Evolutionary conservation across 148 eudicot genomes (phyloP), one percentile per base, ranked within the genome.

Genomic region (Vaccinium myrtillus): DNA sequence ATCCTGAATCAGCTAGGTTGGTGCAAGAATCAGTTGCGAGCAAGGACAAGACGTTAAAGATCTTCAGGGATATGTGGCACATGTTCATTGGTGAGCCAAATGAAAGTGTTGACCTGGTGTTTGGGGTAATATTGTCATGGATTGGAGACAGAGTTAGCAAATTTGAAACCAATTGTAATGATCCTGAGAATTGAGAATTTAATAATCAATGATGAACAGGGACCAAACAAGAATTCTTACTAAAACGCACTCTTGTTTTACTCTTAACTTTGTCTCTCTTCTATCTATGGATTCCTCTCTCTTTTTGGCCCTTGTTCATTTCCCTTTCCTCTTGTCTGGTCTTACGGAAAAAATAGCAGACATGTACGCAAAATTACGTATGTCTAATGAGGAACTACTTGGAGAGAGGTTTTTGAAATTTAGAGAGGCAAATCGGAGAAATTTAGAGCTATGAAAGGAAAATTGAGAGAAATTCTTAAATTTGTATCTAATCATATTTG

Each of bases 81-180:
- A 87, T 80, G 78, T 78, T 87, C 86, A 89, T 91, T 43, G 93
- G 93, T n/a, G 93, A 91, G 48, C 90, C 90, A 21, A 86, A 87
- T 69, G 90, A 89, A 15, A 83, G 69, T 30, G 91, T 81, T 36
- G 90, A 89, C 49, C 2, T 27, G n/a, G 90, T 87, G 70, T 91
- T 91, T 51, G 78, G 55, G 58, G 85, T 56, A 7, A 85, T 89
- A 8, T 43, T 91, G 50, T 67, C 91, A 0, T 91, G 93, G 93
- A 84, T 91, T 16, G 82, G 51, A 53, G 89, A 83, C 14, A 84
- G 92, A 82, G 90, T 87, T 30, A 85, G 63, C 43, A 84, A 81
- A 75, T 59, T 10, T 3, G 39, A 18, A 48, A 10, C 43, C 48
- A 84, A 50, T 39, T 15, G 32, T 25, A 65, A 27, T 27, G 19